Evolutionary conservation across 2,329 filamentous ascomycete species (phyloP), one percentile per base, ranked within the genome.

Genomic region (Botrytis cinerea): DNA sequence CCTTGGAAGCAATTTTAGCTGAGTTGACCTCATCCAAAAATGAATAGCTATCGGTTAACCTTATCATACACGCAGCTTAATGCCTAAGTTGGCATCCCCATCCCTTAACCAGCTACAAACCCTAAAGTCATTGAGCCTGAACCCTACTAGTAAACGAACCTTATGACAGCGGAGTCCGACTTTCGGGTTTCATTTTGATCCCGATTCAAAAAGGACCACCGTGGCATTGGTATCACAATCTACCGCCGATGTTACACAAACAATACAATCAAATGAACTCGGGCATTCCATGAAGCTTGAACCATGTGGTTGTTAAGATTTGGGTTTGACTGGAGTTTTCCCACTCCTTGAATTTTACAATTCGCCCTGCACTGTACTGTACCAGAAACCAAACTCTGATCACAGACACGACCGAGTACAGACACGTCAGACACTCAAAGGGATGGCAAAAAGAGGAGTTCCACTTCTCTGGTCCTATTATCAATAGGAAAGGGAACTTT

Each of bases 381-480:
- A 54, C 64, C 35, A 51, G 46, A 67, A 54, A 54, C 22, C 46
- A 54, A 51, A 67, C 64, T 40, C 32, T 67, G 64, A 51, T 54
- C 22, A 38, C 63, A n/a, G 63, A 48, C 45, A 43, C 9, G 63
- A 67, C 45, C 45, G 46, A 67, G 32, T 51, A 51, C 25, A 38
- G 63, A 67, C 63, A 67, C 63, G 63, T 67, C 63, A 67, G 57
- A 57, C n/a, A 60, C 57, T 60, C 57, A 60, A n/a, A 43, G 32
- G 20, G 25, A 51, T 51, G 32, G 45, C 46, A 32, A 40, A 51
- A 51, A 67, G 28, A n/a, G 40, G 32, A 67, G 14, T 67, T 51
- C 63, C 63, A 67, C 63, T 67, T 67, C 32, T 51, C 22, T 51
- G 32, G 9, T 67, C 45, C 45, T 67, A 67, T 66, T 51, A 66